Conservation (phyloP, 768 basidiomycete species). For the Neoboletus magnificus region DNA sequence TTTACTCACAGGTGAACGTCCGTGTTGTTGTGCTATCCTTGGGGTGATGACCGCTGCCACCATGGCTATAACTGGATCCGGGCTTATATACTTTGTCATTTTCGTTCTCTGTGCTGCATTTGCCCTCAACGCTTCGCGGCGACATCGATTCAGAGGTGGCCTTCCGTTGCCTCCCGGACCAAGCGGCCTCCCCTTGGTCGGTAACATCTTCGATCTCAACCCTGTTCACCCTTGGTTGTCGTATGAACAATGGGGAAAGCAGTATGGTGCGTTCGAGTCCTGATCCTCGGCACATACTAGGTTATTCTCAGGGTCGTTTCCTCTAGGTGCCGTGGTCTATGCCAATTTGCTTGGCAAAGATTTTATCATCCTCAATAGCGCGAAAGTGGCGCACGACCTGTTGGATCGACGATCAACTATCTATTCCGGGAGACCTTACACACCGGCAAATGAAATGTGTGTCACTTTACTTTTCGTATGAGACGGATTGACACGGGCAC, state of each 20-base stretch:
- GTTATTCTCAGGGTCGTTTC: not conserved
- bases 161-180: slow-evolving; percentile 53
- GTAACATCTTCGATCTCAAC: slow-evolving; percentile 22
- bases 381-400: slow-evolving; percentile 22
- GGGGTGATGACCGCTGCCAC: too few relatives aligned
- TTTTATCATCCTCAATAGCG: slow-evolving; percentile 26
- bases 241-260: slow-evolving; percentile 33
- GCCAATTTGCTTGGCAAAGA: slow-evolving; percentile 26
- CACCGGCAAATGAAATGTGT: slow-evolving; percentile 20
- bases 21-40: too few relatives aligned
- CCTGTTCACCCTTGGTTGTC: slow-evolving; percentile 28
- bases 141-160: slow-evolving; percentile 9
- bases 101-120: slow-evolving; percentile 2
- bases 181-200: slow-evolving; percentile 38
- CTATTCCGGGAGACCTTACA: slow-evolving; percentile 27
- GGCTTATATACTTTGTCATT: slow-evolving; percentile 1
- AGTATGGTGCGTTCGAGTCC: slow-evolving; percentile 24
- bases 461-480: not conserved
- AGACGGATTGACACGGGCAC: not conserved
- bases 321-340: slow-evolving; percentile 25
- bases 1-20: not conserved
- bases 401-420: slow-evolving; percentile 26
- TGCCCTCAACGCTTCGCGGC: slow-evolving; percentile 15
- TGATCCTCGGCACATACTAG: not conserved
- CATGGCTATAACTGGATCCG: not conserved